Evolutionary conservation across 345 rosid species (phyloP).

Genomic region (Arabidopsis suecica): DNA sequence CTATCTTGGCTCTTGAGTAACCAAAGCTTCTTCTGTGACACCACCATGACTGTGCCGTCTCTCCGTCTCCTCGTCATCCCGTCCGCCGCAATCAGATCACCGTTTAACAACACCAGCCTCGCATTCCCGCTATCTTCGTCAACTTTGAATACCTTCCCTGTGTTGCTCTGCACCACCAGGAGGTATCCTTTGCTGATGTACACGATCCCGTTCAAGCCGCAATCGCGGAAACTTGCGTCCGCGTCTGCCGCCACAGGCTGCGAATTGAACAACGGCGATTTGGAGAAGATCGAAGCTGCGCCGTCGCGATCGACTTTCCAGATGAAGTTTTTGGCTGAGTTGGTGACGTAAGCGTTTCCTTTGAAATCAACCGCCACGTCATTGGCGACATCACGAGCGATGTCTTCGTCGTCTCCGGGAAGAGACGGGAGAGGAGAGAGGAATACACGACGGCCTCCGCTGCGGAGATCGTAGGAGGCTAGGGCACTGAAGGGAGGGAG

Average conservation of each 20-base stretch:
- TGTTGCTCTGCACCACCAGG: slow-evolving; percentile 78
- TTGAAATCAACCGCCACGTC: slow-evolving; percentile 74
- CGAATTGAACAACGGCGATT: slow-evolving; percentile 54
- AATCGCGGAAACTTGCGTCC: slow-evolving; percentile 47
- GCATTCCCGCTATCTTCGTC: slow-evolving; percentile 72
- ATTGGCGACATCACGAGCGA: slow-evolving; percentile 54
- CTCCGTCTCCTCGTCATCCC: slow-evolving; percentile 64
- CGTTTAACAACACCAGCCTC: slow-evolving; percentile 55
- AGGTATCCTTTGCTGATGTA: slow-evolving; percentile 82
- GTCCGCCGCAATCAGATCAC: slow-evolving; percentile 62
- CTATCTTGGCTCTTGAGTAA: slow-evolving; percentile 71
- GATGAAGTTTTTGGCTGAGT: slow-evolving; percentile 78
- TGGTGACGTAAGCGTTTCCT: slow-evolving; percentile 87
- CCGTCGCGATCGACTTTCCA: slow-evolving; percentile 80
- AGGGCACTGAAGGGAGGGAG: slow-evolving; percentile 81
- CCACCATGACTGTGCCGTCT: slow-evolving; percentile 75
- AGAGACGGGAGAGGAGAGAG: slow-evolving; percentile 44
- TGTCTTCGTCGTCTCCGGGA: slow-evolving; percentile 30
- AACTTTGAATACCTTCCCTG: slow-evolving; percentile 87
- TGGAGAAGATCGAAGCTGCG: slow-evolving; percentile 70
- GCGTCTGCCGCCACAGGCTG: slow-evolving; percentile 52
- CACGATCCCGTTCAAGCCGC: slow-evolving; percentile 78
- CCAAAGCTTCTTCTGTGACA: slow-evolving; percentile 65
- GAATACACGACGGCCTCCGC: slow-evolving; percentile 47
- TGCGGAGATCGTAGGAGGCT: slow-evolving; percentile 82